Base-by-base conservation (phyloP, 1,284 basidiomycete species). In the Papiliotrema nemorosa region DNA sequence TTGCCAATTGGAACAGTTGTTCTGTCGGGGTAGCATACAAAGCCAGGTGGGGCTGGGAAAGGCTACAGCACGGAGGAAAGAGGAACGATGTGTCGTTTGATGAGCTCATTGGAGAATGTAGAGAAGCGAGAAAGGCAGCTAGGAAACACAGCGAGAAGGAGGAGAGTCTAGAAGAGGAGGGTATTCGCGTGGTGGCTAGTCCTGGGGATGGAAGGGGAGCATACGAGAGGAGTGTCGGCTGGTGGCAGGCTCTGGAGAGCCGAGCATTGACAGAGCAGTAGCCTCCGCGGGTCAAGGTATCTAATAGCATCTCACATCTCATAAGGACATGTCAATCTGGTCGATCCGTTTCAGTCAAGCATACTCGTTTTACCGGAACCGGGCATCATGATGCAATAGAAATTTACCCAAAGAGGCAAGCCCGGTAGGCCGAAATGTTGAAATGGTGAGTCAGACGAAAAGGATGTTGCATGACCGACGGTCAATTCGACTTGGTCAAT, bases 11-110 rank as follows among this genome's bases (percentile, higher is more conserved):
- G 62, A 73, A 74, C 45, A 63, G 66, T 9, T 74, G 73, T 50
- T 66, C 62, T 0, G 71, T 73, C 10, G 73, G 73, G 14, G 67
- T 69, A 16, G 73, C 68, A 2, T 73, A 70, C 54, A 71, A 72
- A 45, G 71, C 73, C 1, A 52, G 65, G 36, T 74, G 73, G 73
- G 69, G 68, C 3, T 73, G 60, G 54, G 70, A 67, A 50, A 48
- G 70, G 9, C 35, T 42, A 1, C 20, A 38, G 4, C 52, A 39
- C 3, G 41, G 41, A 3, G 42, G 47, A 5, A 50, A 44, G 6
- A 53, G 62, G 20, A 47, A 54, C 21, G 47, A 49, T 53, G 43
- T 62, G 3, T 47, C 47, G 3, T 66, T 66, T 24, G 63, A 66
- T 21, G 35, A 58, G 22, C 43, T 72, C 14, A 51, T 64, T 4